Percentiles rank a stretch among this genome's conserved stretches.
phyloP scores from a whole-genome alignment of 495 filamentous ascomycete genomes.

The Platismatia glauca region DNA sequence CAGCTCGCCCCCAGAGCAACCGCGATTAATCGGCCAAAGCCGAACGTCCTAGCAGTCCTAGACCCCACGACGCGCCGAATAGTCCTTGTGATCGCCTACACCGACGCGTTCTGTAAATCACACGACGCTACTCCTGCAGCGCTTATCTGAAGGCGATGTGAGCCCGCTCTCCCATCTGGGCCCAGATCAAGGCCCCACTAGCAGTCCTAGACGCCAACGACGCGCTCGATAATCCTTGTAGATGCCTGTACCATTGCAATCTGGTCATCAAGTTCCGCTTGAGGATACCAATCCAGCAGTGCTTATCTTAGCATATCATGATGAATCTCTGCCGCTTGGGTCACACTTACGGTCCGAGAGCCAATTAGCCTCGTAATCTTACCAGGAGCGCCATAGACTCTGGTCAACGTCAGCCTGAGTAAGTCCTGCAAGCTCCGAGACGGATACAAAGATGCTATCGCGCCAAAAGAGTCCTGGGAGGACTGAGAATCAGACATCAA shows the following conservation, averaged over 20 bases:
- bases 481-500: too few species aligned
- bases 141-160: too few species aligned
- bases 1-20: fast-evolving
- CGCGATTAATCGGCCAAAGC: too few species aligned
- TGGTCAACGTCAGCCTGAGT: too few species aligned
- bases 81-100: too few species aligned
- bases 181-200: too few species aligned
- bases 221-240: not conserved
- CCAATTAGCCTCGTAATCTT: too few species aligned
- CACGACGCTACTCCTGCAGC: too few species aligned
- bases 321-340: not conserved
- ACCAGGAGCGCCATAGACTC: not conserved
- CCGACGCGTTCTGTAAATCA: too few species aligned
- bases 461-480: not conserved
- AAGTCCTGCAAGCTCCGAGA: not conserved
- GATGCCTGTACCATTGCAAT: not conserved
- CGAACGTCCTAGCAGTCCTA: not conserved
- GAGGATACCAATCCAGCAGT: too few species aligned
- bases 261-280: not conserved
- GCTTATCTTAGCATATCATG: not conserved
- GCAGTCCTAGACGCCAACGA: not conserved
- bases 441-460: not conserved
- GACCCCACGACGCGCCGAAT: too few species aligned
- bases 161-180: too few species aligned
- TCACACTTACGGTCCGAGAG: not conserved